Evolutionary conservation across 2,329 filamentous ascomycete genomes (phyloP), one percentile per base, ranked within the genome.

Genomic region (Claviceps arundinis): DNA sequence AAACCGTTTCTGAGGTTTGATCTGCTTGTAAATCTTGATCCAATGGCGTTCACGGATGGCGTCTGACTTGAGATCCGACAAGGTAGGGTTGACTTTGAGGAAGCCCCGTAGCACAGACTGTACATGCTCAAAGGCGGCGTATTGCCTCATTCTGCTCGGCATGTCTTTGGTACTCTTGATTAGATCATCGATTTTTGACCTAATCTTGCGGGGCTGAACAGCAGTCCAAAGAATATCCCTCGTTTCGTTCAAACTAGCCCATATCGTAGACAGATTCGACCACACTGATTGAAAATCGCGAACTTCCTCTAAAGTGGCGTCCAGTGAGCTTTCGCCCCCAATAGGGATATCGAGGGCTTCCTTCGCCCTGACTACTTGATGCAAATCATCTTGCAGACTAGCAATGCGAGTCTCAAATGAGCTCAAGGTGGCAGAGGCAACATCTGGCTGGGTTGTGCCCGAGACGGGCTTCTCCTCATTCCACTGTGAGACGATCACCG

Each of bases 151-250:
- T 54, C 93, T 84, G 68, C 89, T 95, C 0, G 94, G 93, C 93
- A 98, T 97, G 56, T 97, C 91, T 71, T 95, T 97, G 38, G 90
- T 97, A 79, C 95, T 95, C 73, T 95, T 95, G 66, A 97, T 88
- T 50, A 97, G 78, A 47, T 85, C 84, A 63, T 98, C 91, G 49
- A 99, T 84, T 56, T 88, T 87, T 60, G 87, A 81, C 40, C 93
- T 82, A 54, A 98, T 82, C 70, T 97, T 98, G 57, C 93, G 81
- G 8, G 94, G 91, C 64, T 97, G 89, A 1, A 98, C 87, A 62
- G 88, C 95, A 52, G 85, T 94, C 94, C 94, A 99, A 1, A 95
- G 77, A 50, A 82, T 86, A 61, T 98, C 94, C 34, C 89, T 82
- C 16, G 96, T 85, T 62, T 97, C 91, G 62, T 96, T 93, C 54